These are phyloP conservation scores for Hyaloscypha variabilis DNA, from an alignment of 495 filamentous ascomycete species.

Conservation along the genomic window DNA sequence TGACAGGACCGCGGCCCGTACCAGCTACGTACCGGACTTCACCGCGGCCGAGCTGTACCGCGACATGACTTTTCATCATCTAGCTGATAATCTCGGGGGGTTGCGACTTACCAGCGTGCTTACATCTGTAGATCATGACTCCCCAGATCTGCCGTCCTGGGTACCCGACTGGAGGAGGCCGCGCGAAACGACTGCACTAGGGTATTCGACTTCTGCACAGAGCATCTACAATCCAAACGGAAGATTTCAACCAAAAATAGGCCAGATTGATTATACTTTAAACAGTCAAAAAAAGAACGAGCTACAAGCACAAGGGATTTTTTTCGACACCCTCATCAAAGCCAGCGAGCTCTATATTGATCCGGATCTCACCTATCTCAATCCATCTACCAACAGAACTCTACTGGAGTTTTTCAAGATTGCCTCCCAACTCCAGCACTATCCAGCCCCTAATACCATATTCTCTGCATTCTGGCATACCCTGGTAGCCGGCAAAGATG, in stretches of 20 bases:
- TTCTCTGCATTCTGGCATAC: conserved; percentile 4
- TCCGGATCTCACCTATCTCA: conserved; percentile 1
- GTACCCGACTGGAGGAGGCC: conserved; percentile 1
- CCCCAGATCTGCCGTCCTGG: neutral
- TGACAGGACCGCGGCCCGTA: neutral
- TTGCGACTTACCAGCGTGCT: neutral
- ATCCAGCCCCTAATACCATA: neutral
- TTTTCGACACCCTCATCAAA: conserved; percentile 5
- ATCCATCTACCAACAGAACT: neutral
- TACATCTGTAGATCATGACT: conserved; percentile 8
- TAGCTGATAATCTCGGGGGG: neutral
- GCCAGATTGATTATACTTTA: neutral
- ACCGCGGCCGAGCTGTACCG: neutral
- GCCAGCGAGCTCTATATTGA: neutral
- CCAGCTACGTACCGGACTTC: neutral
- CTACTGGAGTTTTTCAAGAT: neutral
- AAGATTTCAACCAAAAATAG: neutral
- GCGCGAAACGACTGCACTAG: neutral
- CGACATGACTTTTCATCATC: neutral
- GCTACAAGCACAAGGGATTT: neutral
- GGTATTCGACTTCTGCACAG: conserved; percentile 1
- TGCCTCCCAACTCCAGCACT: conserved; percentile 2
- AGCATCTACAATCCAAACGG: conserved; percentile 3
- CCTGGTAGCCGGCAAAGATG: conserved; percentile 3
- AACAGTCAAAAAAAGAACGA: conserved; percentile 1